A percentile compares a stretch with the other conserved stretches of the same genome.
Conservation (phyloP, 2,329 filamentous ascomycete genomes). For the Metarhizium robertsii region DNA sequence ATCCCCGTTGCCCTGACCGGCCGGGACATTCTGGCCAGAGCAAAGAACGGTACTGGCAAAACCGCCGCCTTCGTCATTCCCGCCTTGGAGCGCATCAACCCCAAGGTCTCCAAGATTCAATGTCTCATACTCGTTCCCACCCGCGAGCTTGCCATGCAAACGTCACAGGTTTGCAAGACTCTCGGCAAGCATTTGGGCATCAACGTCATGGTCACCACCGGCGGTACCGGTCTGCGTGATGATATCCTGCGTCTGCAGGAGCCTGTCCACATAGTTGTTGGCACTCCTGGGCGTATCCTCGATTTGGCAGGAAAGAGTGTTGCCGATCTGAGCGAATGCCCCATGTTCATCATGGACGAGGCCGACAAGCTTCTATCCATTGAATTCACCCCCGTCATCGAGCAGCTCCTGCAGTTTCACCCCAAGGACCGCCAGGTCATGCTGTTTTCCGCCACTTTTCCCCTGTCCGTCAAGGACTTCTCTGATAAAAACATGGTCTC, state of each 20-base stretch:
- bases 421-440: slow-evolving; percentile 97
- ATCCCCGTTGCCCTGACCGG: slow-evolving; percentile 94
- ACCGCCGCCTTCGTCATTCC: slow-evolving; percentile 97
- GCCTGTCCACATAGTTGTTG: slow-evolving; percentile 93
- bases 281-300: slow-evolving; percentile 90
- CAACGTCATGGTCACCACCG: slow-evolving; percentile 99
- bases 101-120: slow-evolving; percentile 93
- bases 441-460: slow-evolving; percentile 98
- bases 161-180: slow-evolving; percentile 97
- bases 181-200: slow-evolving; percentile 93
- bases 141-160: slow-evolving; percentile 93
- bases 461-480: slow-evolving; percentile 93
- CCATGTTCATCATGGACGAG: slow-evolving; percentile 99
- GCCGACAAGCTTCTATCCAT: slow-evolving; percentile 94
- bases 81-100: slow-evolving; percentile 89
- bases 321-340: slow-evolving; percentile 89
- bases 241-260: slow-evolving; percentile 94
- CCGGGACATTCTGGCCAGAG: slow-evolving; percentile 87
- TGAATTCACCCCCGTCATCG: slow-evolving; percentile 95
- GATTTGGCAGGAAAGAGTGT: slow-evolving; percentile 95
- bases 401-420: slow-evolving; percentile 90
- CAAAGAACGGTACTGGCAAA: slow-evolving; percentile 98
- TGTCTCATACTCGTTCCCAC: slow-evolving; percentile 94
- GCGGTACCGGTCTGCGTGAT: slow-evolving; percentile 88
- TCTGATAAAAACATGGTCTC: slow-evolving; percentile 96